A percentile compares a stretch with the other conserved stretches of the same genome.
Evolutionary conservation across 352 stramenopile genomes (phyloP).

Genomic region (Elongisporangium undulatum): DNA sequence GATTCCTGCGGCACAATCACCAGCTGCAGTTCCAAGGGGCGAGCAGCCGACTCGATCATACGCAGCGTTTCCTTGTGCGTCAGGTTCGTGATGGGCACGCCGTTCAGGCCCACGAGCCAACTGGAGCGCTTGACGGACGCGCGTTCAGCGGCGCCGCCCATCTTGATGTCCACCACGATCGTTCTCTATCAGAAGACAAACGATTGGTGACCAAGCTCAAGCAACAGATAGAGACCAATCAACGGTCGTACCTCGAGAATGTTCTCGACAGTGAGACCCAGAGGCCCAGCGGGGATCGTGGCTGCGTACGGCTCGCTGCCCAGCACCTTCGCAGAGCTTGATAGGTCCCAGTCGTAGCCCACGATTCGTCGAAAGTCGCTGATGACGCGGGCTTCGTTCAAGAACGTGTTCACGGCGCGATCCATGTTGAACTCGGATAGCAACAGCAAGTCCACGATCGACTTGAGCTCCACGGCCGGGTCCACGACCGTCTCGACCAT

Average conservation of each 20-base stretch:
- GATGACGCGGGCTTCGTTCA: constrained; percentile 74
- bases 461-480: constrained; percentile 57
- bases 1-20: constrained; percentile 66
- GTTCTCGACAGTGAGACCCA: constrained; percentile 88
- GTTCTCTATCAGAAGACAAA: constrained; percentile 31
- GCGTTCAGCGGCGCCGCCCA: constrained; percentile 62
- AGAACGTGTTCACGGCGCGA: constrained; percentile 73
- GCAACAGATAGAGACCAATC: neutral
- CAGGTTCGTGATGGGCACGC: constrained; percentile 61
- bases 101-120: constrained; percentile 82
- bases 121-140: constrained; percentile 79
- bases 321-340: constrained; percentile 44
- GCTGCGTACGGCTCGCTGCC: constrained; percentile 53
- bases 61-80: constrained; percentile 86
- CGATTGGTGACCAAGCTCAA: neutral
- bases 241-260: constrained; percentile 56
- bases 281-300: constrained; percentile 70
- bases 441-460: constrained; percentile 68
- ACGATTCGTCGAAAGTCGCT: constrained; percentile 78
- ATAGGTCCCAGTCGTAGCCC: constrained; percentile 61
- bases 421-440: constrained; percentile 78
- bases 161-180: constrained; percentile 87
- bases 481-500: constrained; percentile 75
- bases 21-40: constrained; percentile 68
- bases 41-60: constrained; percentile 73